Conservation (phyloP, 768 basidiomycete genomes). For the Boletellus ananiceps region DNA sequence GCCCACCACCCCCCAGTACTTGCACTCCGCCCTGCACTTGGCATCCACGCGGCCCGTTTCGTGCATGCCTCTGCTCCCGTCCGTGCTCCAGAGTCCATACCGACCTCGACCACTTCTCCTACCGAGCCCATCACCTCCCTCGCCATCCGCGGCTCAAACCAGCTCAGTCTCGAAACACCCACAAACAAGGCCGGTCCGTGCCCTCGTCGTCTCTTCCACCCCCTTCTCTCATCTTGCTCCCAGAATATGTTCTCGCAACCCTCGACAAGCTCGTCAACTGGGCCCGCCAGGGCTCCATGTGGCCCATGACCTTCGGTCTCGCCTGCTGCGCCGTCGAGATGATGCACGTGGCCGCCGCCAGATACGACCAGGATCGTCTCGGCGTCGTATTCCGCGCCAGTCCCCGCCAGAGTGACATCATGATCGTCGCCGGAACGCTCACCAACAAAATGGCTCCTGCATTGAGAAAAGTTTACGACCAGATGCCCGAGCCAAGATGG, state of each 20-base stretch:
- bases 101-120: slow-evolving; percentile 41
- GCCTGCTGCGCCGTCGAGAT: slow-evolving; percentile 99
- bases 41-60: slow-evolving; percentile 44
- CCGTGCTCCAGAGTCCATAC: slow-evolving; percentile 37
- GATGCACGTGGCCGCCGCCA: slow-evolving; percentile 99
- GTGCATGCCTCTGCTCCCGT: slow-evolving; percentile 51
- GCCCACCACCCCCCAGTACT: slow-evolving; percentile 4
- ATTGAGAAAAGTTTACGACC: slow-evolving; percentile 91
- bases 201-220: not conserved
- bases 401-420: slow-evolving; percentile 94
- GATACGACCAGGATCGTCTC: slow-evolving; percentile 96
- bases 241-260: slow-evolving; percentile 95
- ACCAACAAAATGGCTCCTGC: slow-evolving; percentile 99
- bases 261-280: slow-evolving; percentile 96
- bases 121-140: slow-evolving; percentile 61
- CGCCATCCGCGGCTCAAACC: slow-evolving; percentile 77
- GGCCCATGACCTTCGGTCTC: slow-evolving; percentile 99
- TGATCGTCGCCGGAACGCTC: slow-evolving; percentile 98
- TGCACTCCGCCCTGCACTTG: slow-evolving; percentile 40
- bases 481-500: slow-evolving; percentile 99
- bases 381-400: slow-evolving; percentile 99
- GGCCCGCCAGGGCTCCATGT: slow-evolving; percentile 97
- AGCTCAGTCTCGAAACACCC: slow-evolving; percentile 82
- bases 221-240: not conserved
- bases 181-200: slow-evolving; percentile 80